Base-by-base conservation (phyloP, 2,329 filamentous ascomycete species). In the Clonostachys rosea region DNA sequence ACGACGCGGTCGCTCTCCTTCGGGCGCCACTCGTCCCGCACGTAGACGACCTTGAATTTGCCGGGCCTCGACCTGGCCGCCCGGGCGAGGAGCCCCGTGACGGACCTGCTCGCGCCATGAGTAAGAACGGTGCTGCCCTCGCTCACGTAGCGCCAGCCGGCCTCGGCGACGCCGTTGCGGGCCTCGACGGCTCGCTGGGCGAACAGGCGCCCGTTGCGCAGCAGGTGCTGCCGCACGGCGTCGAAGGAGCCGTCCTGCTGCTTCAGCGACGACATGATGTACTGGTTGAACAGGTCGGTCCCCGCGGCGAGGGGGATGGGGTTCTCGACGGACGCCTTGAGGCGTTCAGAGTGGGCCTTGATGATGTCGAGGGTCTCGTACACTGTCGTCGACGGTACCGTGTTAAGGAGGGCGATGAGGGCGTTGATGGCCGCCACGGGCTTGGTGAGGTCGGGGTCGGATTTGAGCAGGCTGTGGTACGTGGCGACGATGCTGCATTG, bases 221-320 rank as follows among this genome's bases (percentile, higher is more conserved):
- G 75, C 30, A 97, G 76, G 69, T 96, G 90, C 59, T 85, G 83
- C 53, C 89, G 79, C 47, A 95, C 87, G 44, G 86, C 82, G 52
- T 91, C 87, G 66, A 97, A 97, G 57, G 59, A 63, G 42, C 62
- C 61, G 44, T 70, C 68, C 54, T 76, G 74, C 70, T 78, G 73
- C 69, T 78, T 79, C 62, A 86, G 75, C 53, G 78, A 90, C 48
- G 84, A 83, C 59, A 96, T 86, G 56, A 99, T 82, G 69, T 95
- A 97, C 63, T 92, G 87, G 65, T 94, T 88, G 75, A 99, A 97
- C 49, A 97, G 83, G 65, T 96, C 91, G 50, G 91, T 96, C 59
- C 94, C 94, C 47, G 95, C 94, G 43, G 89, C 91, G 14, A 97
- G 82, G 5, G 91, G 92, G 48, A 97, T 89, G 13, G 91, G 89